Conservation (phyloP, 257 asterid species). For the Echium plantagineum region DNA sequence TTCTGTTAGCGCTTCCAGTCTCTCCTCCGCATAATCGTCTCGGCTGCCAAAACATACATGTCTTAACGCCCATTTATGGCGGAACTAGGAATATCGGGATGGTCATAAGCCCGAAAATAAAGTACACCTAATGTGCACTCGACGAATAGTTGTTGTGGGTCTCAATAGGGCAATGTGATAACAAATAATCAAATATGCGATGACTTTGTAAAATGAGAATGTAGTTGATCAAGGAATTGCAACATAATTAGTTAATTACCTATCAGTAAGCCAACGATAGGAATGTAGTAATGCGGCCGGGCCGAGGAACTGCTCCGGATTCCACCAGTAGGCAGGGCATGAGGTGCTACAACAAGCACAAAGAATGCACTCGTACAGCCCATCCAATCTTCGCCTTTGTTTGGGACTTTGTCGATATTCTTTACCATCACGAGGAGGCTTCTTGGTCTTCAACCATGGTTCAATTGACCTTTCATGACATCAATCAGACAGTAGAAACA, state of each 20-base stretch:
- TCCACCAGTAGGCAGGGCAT: slow-evolving; percentile 91
- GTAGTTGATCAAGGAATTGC: neutral
- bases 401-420: slow-evolving; percentile 40
- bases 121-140: too few species aligned
- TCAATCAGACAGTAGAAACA: neutral
- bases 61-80: neutral
- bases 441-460: slow-evolving; percentile 69
- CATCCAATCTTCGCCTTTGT: slow-evolving; percentile 59
- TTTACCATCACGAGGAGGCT: slow-evolving; percentile 34
- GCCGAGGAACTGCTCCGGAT: slow-evolving; percentile 61
- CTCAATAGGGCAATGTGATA: too few species aligned
- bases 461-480: slow-evolving; percentile 41
- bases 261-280: slow-evolving; percentile 67
- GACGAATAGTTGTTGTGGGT: too few species aligned
- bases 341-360: slow-evolving; percentile 70
- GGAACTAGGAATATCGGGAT: too few species aligned
- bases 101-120: too few species aligned
- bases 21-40: slow-evolving; percentile 52
- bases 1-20: slow-evolving; percentile 52
- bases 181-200: too few species aligned
- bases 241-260: slow-evolving; percentile 28
- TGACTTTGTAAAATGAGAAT: too few species aligned
- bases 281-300: slow-evolving; percentile 66
- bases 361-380: slow-evolving; percentile 65
- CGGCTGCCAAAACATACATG: slow-evolving; percentile 27